Evolutionary conservation across 768 basidiomycete species (phyloP).

Genomic region (Leccinum rimulosum): DNA sequence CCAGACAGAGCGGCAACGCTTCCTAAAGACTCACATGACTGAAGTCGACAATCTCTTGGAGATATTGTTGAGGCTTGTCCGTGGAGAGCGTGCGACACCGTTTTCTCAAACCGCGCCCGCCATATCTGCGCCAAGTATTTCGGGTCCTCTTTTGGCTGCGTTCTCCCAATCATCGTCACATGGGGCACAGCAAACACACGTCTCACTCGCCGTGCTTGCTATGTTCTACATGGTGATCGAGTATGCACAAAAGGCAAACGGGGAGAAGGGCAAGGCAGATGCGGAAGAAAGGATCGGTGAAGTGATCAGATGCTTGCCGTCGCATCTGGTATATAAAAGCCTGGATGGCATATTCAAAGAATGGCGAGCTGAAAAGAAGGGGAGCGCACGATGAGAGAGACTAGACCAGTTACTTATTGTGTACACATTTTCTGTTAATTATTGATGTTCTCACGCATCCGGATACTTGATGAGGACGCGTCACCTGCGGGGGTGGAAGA

Average conservation of each 20-base stretch:
- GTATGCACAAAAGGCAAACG: constrained; percentile 70
- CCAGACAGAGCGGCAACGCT: constrained; percentile 76
- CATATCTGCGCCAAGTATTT: constrained; percentile 59
- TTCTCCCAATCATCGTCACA: constrained; percentile 76
- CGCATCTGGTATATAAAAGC: constrained; percentile 84
- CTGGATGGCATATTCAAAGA: constrained; percentile 95
- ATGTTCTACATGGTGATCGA: constrained; percentile 84
- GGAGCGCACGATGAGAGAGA: constrained; percentile 47
- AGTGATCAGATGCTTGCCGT: constrained; percentile 86
- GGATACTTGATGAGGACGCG: constrained; percentile 30
- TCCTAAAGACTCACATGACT: constrained; percentile 84
- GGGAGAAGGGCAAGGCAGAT: constrained; percentile 65
- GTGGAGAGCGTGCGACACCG: constrained; percentile 79
- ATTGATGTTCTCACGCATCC: constrained; percentile 20
- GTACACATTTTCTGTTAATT: constrained; percentile 10
- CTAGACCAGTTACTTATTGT: constrained; percentile 7
- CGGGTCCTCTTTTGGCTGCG: constrained; percentile 70
- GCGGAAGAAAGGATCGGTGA: constrained; percentile 80
- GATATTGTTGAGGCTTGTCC: constrained; percentile 86
- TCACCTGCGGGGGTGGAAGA: constrained; percentile 23
- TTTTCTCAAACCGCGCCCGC: constrained; percentile 62
- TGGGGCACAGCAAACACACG: constrained; percentile 88
- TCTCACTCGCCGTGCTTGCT: constrained; percentile 89
- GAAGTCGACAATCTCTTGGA: constrained; percentile 89
- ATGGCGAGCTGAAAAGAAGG: constrained; percentile 83